phyloP scores from a whole-genome alignment of 164 flowering plant species.

The Umbellularia californica region DNA sequence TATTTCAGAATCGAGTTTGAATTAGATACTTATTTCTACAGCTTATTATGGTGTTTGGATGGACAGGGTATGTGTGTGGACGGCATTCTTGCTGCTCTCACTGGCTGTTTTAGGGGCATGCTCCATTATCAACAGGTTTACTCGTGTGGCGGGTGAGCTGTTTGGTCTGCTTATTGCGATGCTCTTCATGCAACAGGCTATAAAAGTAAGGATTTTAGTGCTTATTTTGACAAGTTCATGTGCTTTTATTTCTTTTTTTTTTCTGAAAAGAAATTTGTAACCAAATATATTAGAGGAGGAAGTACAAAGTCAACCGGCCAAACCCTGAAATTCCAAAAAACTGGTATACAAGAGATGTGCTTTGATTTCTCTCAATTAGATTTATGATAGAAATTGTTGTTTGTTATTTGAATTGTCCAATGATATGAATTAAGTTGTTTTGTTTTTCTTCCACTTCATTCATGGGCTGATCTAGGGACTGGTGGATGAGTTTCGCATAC shows the following conservation, averaged over 20 bases:
- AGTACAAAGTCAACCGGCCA: too few relatives aligned
- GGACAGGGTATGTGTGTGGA: conserved; percentile 93
- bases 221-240: background rate
- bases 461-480: conserved; percentile 46
- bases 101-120: conserved; percentile 80
- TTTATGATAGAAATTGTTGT: background rate
- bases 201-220: conserved; percentile 45
- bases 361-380: background rate
- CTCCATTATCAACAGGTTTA: conserved; percentile 85
- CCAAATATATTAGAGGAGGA: too few relatives aligned
- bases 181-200: conserved; percentile 96
- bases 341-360: too few relatives aligned
- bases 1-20: background rate
- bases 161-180: conserved; percentile 87
- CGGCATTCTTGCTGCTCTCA: conserved; percentile 60
- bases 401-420: background rate
- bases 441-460: background rate
- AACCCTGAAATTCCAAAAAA: too few relatives aligned
- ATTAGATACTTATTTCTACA: background rate
- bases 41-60: background rate
- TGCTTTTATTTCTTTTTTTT: background rate
- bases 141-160: conserved; percentile 86
- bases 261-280: too few relatives aligned
- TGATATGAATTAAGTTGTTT: background rate
- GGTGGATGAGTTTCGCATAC: conserved; percentile 81